Evolutionary conservation across 495 filamentous ascomycete species (phyloP).

Genomic region (Bombardia bombarda): DNA sequence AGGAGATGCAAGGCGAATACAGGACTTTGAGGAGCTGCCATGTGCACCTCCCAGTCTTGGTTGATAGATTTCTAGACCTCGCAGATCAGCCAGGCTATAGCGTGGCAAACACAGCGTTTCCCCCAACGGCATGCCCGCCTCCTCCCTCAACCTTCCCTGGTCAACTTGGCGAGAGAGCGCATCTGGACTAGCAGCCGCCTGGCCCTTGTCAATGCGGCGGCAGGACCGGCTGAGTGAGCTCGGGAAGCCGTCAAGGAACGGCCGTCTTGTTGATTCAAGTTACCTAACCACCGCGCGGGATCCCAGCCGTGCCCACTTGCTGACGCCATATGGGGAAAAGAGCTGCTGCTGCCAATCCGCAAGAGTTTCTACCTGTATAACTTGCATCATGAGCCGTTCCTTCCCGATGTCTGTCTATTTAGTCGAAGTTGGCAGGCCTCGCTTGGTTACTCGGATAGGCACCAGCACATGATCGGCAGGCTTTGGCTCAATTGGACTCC

Average conservation of each 20-base stretch:
- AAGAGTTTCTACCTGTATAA: neutral
- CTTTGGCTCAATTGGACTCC: too few species aligned
- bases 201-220: constrained; percentile 17
- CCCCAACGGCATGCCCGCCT: constrained; percentile 10
- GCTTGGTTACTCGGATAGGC: too few species aligned
- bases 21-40: too few species aligned
- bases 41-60: too few species aligned
- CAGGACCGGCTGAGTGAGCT: neutral
- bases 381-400: neutral
- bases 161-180: neutral
- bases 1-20: too few species aligned
- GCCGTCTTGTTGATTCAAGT: neutral
- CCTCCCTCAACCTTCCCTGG: neutral
- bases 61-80: constrained; percentile 12
- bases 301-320: too few species aligned
- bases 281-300: too few species aligned
- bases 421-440: too few species aligned
- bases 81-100: constrained; percentile 10
- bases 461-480: too few species aligned
- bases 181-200: constrained; percentile 1
- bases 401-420: neutral
- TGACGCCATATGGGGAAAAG: too few species aligned
- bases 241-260: neutral
- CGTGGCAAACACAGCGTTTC: constrained; percentile 12
- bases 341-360: neutral